Base-by-base conservation (phyloP, 2,329 filamentous ascomycete genomes). In the Cercospora zeae-maydis region DNA sequence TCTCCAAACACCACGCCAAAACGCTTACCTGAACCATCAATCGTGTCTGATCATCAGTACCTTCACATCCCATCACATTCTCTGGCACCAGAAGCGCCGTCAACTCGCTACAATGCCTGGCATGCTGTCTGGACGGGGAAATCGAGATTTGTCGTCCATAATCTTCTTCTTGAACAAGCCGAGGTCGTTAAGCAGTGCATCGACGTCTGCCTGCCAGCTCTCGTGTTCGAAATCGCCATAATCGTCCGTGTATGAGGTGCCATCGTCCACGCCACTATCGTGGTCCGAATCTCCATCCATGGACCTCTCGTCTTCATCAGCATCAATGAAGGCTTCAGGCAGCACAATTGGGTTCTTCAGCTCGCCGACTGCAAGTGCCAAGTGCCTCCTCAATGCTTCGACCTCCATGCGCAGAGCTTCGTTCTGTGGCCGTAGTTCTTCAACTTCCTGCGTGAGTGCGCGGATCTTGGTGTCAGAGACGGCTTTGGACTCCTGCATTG, bases 381-480 rank as follows among this genome's bases (percentile, higher is more conserved):
- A 81, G 77, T 99, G 95, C 63, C 95, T 82, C 66, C 92, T 84
- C 71, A 98, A 78, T 0, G 93, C 90, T 73, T 97, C 93, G 66
- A 96, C 97, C 80, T 99, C 80, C 33, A 73, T 72, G 31, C 71
- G 73, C 21, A 83, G 87, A 1, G 90, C 93, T 75, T 90, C 67
- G 62, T 80, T 81, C 61, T 72, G 68, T 3, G 80, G 80, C 9
- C 79, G 72, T 16, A 82, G 70, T 63, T 81, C 79, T 45, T 83
- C 81, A 10, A 81, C 76, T 67, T 83, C 81, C 24, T 70, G 70
- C 0, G 76, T 89, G 59, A 99, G 79, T 67, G 89, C 91, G 69
- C 92, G 88, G 74, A 99, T 96, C 83, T 96, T 97, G 80, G 90
- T 92, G 74, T 98, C 93, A 31, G 90, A 88, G 13, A 98, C 90